A percentile compares a stretch with the other conserved stretches of the same genome.
These are phyloP conservation scores for Tilletia indica DNA, from an alignment of 1,284 basidiomycete genomes.

Conservation along the genomic window DNA sequence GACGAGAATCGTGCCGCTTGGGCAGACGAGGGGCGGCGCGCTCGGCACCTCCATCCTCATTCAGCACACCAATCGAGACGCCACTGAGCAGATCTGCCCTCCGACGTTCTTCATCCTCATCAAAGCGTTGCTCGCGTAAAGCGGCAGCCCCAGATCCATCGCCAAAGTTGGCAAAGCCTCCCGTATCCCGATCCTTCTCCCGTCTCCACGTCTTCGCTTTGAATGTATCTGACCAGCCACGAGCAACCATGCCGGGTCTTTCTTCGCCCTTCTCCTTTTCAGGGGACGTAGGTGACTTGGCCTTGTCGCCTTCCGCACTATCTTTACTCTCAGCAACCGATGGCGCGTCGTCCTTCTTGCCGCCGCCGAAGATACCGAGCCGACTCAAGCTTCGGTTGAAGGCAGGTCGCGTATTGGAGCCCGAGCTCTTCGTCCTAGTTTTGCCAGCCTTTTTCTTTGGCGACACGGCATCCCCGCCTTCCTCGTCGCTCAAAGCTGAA, in stretches of 20 bases:
- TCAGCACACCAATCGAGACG: slow-evolving; percentile 2
- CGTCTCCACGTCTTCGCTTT: slow-evolving; percentile 4
- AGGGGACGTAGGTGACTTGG: background rate
- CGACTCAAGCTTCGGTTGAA: slow-evolving; percentile 9
- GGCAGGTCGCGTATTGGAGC: background rate
- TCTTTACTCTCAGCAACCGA: background rate
- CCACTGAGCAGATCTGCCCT: slow-evolving; percentile 14
- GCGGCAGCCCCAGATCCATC: background rate
- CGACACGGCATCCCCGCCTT: background rate
- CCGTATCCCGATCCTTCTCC: slow-evolving; percentile 12
- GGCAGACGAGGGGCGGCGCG: background rate
- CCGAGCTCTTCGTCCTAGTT: slow-evolving; percentile 2
- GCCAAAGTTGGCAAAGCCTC: slow-evolving; percentile 7
- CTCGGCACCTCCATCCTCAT: background rate
- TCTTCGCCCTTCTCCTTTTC: background rate
- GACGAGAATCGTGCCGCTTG: background rate
- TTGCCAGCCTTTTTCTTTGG: background rate
- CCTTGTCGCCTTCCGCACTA: background rate
- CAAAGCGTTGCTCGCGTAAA: background rate
- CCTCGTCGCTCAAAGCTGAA: slow-evolving; percentile 4
- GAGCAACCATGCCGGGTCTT: background rate
- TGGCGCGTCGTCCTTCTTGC: background rate
- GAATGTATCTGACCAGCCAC: slow-evolving; percentile 16
- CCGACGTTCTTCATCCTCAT: slow-evolving; percentile 4
- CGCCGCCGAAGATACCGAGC: slow-evolving; percentile 5